Conservation (phyloP, 164 flowering plant genomes). For the Vitis cinerea region DNA sequence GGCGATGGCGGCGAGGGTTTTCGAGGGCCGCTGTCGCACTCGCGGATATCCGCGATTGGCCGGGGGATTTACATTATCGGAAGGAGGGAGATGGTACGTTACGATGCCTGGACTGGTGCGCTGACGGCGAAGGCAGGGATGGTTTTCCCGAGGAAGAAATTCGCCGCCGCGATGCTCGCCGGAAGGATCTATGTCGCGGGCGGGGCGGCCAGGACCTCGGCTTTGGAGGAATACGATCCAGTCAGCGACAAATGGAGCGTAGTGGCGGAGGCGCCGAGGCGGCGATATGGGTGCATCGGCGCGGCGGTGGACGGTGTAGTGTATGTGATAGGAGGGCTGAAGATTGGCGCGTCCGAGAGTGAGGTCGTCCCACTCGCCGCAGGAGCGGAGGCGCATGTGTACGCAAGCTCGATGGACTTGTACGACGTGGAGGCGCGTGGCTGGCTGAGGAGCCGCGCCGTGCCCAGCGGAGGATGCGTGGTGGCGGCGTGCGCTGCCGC, state of each 20-base stretch:
- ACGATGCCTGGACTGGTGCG: constrained; percentile 61
- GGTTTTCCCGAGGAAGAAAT: constrained; percentile 61
- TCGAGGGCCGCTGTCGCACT: constrained; percentile 37
- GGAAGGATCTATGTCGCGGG: constrained; percentile 79
- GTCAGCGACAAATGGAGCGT: constrained; percentile 58
- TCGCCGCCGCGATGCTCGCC: constrained; percentile 56
- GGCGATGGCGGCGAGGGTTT: constrained; percentile 8
- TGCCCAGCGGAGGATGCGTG: constrained; percentile 93
- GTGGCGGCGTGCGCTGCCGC: constrained; percentile 76
- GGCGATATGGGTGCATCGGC: constrained; percentile 81
- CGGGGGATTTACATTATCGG: constrained; percentile 50
- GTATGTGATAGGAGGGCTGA: constrained; percentile 81
- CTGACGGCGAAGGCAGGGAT: constrained; percentile 36
- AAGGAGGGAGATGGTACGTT: constrained; percentile 34
- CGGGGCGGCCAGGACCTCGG: constrained; percentile 46
- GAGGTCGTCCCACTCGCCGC: constrained; percentile 20
- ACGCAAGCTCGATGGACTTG: constrained; percentile 84
- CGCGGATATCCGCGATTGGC: constrained; percentile 48
- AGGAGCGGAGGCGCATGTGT: constrained; percentile 49
- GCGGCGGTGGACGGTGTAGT: constrained; percentile 76
- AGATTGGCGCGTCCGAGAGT: constrained; percentile 36
- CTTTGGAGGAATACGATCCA: constrained; percentile 86
- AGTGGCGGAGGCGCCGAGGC: constrained; percentile 56
- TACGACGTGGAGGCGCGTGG: constrained; percentile 62
- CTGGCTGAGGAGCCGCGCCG: constrained; percentile 74